A percentile compares a stretch with the other conserved stretches of the same genome.
Evolutionary conservation across 305 asterid genomes (phyloP).

Genomic region (Stenogyne calaminthoides): DNA sequence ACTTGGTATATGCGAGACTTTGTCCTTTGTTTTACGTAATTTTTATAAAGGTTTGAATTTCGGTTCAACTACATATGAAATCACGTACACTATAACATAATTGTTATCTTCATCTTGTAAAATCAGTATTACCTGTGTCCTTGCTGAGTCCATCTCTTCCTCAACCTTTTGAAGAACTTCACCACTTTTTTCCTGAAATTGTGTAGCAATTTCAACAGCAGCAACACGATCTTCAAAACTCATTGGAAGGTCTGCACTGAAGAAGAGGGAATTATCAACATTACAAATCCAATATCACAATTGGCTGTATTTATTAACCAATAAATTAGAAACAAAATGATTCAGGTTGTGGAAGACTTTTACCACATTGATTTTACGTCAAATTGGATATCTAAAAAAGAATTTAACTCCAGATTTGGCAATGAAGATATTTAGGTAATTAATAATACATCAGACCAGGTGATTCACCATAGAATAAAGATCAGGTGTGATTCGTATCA

Average conservation of each 20-base stretch:
- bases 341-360: not conserved
- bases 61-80: not conserved
- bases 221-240: constrained; percentile 98
- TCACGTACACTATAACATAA: not conserved
- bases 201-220: constrained; percentile 96
- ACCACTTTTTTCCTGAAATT: constrained; percentile 75
- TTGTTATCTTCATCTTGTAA: not conserved
- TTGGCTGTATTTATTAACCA: not conserved
- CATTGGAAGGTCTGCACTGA: constrained; percentile 99
- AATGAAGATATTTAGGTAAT: not conserved
- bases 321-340: not conserved
- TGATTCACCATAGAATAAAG: not conserved
- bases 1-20: too few relatives aligned
- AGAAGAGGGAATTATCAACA: constrained; percentile 47
- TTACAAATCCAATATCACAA: constrained; percentile 20
- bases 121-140: constrained; percentile 77
- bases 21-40: not conserved
- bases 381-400: constrained; percentile 3
- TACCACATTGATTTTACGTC: not conserved
- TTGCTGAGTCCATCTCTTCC: constrained; percentile 85
- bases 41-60: too few relatives aligned
- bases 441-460: not conserved
- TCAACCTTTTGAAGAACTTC: constrained; percentile 89
- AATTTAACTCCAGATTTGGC: constrained; percentile 2
- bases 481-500: not conserved